phyloP scores from a whole-genome alignment of 768 basidiomycete genomes.

The Myochromella boudieri region DNA sequence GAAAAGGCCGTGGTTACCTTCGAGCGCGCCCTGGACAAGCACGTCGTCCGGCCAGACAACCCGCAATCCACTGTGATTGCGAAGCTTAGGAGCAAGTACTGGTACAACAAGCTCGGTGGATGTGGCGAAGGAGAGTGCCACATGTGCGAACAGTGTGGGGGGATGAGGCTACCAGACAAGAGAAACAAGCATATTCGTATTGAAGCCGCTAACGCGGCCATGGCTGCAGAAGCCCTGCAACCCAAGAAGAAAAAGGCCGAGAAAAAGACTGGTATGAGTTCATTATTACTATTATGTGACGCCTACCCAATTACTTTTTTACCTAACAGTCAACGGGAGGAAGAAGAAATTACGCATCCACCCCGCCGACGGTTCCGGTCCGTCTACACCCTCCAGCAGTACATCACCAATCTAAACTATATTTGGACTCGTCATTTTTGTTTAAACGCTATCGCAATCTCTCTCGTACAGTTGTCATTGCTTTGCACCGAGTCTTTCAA shows the following conservation, averaged over 20 bases:
- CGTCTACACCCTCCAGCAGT: constrained; percentile 11
- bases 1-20: constrained; percentile 13
- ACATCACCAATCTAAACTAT: not conserved
- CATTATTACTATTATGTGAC: too few species aligned
- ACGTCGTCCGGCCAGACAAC: constrained; percentile 11
- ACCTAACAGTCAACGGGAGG: constrained; percentile 10
- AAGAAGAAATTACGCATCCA: constrained; percentile 6
- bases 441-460: too few species aligned
- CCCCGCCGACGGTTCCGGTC: constrained; percentile 4
- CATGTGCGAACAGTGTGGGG: constrained; percentile 16
- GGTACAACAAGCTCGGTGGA: constrained; percentile 20
- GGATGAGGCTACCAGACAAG: constrained; percentile 2
- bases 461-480: too few species aligned
- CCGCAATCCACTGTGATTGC: constrained; percentile 13
- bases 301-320: too few species aligned
- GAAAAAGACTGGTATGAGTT: too few species aligned
- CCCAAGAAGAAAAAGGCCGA: not conserved
- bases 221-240: not conserved
- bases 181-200: not conserved
- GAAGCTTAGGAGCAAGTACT: constrained; percentile 18
- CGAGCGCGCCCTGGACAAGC: constrained; percentile 20
- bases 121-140: constrained; percentile 11
- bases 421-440: too few species aligned
- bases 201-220: not conserved
- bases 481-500: too few species aligned